These are phyloP conservation scores for Ramaria sp. DNA, from an alignment of 768 basidiomycete species.

Conservation along the genomic window DNA sequence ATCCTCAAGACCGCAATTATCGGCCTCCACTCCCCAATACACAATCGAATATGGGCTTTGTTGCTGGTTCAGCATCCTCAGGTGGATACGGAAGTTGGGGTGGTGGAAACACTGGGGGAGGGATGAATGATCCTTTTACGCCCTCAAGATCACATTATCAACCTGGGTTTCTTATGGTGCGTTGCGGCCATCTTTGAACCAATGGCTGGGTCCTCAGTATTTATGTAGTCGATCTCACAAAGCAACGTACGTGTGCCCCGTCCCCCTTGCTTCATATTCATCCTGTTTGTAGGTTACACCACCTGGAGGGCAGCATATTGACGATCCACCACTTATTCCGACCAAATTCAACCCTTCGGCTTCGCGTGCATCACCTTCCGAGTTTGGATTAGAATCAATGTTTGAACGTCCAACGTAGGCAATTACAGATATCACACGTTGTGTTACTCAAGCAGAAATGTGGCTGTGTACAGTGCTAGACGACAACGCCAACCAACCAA, in stretches of 20 bases:
- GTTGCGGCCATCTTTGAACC: conserved; percentile 13
- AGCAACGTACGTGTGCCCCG: conserved; percentile 33
- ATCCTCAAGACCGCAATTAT: background rate
- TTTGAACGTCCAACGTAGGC: conserved; percentile 59
- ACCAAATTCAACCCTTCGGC: conserved; percentile 72
- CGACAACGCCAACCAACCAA: conserved; percentile 46
- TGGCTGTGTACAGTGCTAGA: background rate
- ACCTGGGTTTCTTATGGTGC: conserved; percentile 70
- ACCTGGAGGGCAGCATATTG: conserved; percentile 50
- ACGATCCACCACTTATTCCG: conserved; percentile 65
- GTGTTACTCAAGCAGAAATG: background rate
- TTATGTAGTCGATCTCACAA: conserved; percentile 48
- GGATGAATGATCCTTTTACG: conserved; percentile 50
- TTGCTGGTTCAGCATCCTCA: background rate
- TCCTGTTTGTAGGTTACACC: conserved; percentile 23
- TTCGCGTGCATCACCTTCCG: conserved; percentile 50
- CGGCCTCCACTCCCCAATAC: background rate
- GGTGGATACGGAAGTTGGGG: background rate
- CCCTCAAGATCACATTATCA: conserved; percentile 73
- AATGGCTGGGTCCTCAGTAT: no score
- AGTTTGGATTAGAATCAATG: conserved; percentile 81
- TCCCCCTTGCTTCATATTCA: background rate
- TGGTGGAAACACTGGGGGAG: background rate
- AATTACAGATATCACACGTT: conserved; percentile 5
- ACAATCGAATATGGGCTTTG: conserved; percentile 1